Evolutionary conservation across 1,139 yeast species (phyloP).

Genomic region (Casaregolazyma lundiana): DNA sequence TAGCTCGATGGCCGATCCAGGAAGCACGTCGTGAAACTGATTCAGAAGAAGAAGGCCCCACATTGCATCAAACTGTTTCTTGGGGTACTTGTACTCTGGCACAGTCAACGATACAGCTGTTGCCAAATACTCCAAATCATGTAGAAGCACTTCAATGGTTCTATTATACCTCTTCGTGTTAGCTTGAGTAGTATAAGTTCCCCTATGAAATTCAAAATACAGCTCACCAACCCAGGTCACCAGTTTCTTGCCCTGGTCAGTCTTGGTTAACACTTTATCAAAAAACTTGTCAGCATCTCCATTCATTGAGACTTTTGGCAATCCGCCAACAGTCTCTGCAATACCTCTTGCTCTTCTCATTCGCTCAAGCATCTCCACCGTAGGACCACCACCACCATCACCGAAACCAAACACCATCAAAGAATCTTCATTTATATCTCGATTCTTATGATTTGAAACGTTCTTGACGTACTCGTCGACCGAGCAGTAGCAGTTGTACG

Average conservation of each 20-base stretch:
- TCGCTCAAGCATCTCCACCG: conserved; percentile 86
- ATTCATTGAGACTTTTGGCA: conserved; percentile 77
- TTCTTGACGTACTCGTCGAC: conserved; percentile 87
- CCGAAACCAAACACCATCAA: conserved; percentile 85
- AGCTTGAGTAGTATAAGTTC: conserved; percentile 93
- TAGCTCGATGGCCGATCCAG: conserved; percentile 95
- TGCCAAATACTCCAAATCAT: conserved; percentile 80
- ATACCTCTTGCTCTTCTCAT: conserved; percentile 86
- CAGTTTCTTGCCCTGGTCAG: conserved; percentile 60
- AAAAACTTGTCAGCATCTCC: conserved; percentile 73
- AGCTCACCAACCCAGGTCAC: conserved; percentile 94
- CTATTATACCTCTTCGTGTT: conserved; percentile 73
- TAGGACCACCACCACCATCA: conserved; percentile 99
- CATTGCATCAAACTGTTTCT: conserved; percentile 55
- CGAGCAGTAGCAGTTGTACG: conserved; percentile 88
- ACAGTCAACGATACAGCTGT: conserved; percentile 60
- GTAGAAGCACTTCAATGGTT: conserved; percentile 64
- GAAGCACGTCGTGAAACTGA: conserved; percentile 94
- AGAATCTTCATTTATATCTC: conserved; percentile 68
- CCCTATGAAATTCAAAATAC: conserved; percentile 93
- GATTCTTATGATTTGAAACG: conserved; percentile 71
- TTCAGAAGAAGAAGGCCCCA: conserved; percentile 89
- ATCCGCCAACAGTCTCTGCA: conserved; percentile 69
- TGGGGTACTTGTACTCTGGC: conserved; percentile 62
- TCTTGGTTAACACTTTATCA: conserved; percentile 54